Evolutionary conservation across 2,329 filamentous ascomycete genomes (phyloP), one percentile per base, ranked within the genome.

Genomic region (Piedraia hortae): DNA sequence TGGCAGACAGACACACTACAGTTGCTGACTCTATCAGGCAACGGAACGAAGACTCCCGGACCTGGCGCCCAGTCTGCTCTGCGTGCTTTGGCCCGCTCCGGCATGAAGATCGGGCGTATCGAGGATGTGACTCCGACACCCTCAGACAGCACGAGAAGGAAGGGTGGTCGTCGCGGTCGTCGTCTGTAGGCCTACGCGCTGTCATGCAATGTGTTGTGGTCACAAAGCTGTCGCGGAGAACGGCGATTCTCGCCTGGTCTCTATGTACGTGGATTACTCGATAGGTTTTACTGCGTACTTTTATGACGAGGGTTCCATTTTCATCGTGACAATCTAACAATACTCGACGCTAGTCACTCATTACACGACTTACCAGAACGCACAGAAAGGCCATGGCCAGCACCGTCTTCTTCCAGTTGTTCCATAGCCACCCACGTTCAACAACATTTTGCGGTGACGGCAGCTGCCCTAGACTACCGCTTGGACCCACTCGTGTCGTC

Each of bases 141-240:
- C 44, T 97, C 85, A 55, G 85, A 97, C 59, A 90, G 77, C 54
- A 97, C 85, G 48, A 75, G 85, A 60, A 80, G 82, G 63, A 97
- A 97, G 78, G 85, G 85, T 63, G 85, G 85, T 91, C 80, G 85
- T 59, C 82, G 85, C 74, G 85, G 85, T 93, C 85, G 85, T 62
- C 82, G 85, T 90, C 74, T 97, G 57, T 97, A 45, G n/a, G 6
- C 6, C 16, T 18, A 21, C 12, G 20, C 21, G 4, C 13, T 9
- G 10, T 4, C 11, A 5, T 21, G 12, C n/a, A n/a, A 14, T 12
- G 13, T 25, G 18, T 22, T 24, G 20, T 21, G 19, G 20, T 27
- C 22, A n/a, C 12, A 22, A 14, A 21, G 6, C 19, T 43, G 29
- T 41, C 42, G 42, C 39, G 39, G 40, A 38, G 39, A 36, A 45